Base-by-base conservation (phyloP, 192 early-diverging fungal genomes). In the Allomyces arbusculus region DNA sequence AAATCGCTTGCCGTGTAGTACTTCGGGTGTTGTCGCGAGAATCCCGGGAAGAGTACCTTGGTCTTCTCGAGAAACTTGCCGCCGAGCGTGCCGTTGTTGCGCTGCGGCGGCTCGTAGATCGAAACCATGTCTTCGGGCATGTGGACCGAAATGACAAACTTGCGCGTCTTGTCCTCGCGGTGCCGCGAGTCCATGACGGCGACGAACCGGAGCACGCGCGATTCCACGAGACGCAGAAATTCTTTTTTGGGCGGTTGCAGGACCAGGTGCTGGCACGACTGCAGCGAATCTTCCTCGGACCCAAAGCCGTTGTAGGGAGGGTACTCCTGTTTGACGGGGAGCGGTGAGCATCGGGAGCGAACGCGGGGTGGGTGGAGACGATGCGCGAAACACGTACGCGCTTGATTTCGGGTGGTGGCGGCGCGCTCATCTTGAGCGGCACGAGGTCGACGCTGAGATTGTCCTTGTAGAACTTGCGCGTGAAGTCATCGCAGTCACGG, bases 231-330 rank as follows among this genome's bases (percentile, higher is more conserved):
- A 62, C 83, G 84, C 67, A 82, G 81, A 44, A 84, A 81, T 64
- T 84, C 81, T 65, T 84, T 84, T 70, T 84, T 83, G 25, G 81
- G 81, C 58, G 82, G 79, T 66, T 84, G 76, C 10, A 84, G 72
- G 1, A 84, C 82, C 22, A 84, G 69, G 69, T 83, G 78, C 68
- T 78, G 77, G 72, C 77, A 78, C 19, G 73, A 76, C 4, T 76
- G 78, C 44, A 83, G 69, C 23, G 80, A 83, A 67, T 84, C 82
- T 64, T 84, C 82, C 14, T 83, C 79, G 8, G 76, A 73, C 10
- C 82, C 82, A 69, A 81, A 84, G 22, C 82, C 80, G 65, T 84
- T 84, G 77, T 84, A 84, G 20, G 80, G 82, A 1, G 82, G 79
- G 26, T 73, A 61, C 43, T 78, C 72, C n/a, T 61, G 64, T 24